Conservation (phyloP, 345 rosid genomes). For the Fremontodendron californicum region DNA sequence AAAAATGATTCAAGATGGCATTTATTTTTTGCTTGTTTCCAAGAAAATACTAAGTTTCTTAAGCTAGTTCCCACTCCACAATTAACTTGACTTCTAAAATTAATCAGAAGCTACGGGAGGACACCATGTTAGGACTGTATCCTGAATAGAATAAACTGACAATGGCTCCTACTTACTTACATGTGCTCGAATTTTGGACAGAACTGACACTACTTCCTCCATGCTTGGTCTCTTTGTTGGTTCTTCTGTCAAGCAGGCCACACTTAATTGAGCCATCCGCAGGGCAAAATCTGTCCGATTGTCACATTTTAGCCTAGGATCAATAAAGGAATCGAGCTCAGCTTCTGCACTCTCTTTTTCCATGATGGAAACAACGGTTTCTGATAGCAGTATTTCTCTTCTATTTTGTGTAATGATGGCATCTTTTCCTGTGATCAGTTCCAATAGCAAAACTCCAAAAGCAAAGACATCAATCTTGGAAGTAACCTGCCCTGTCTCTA, state of each 20-base stretch:
- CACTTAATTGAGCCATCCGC: slow-evolving; percentile 16
- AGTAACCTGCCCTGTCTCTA: slow-evolving; percentile 28
- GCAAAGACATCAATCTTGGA: slow-evolving; percentile 42
- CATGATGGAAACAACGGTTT: slow-evolving; percentile 10
- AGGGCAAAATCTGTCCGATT: slow-evolving; percentile 7
- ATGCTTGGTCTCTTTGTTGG: slow-evolving; percentile 35
- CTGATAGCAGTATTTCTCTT: slow-evolving; percentile 28
- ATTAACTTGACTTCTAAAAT: background rate
- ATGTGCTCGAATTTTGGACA: slow-evolving; percentile 35
- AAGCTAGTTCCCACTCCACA: background rate
- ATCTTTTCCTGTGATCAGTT: slow-evolving; percentile 41
- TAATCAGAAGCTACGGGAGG: background rate
- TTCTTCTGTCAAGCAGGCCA: slow-evolving; percentile 36
- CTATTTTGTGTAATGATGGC: slow-evolving; percentile 30
- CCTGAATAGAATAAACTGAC: background rate
- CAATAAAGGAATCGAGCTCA: slow-evolving; percentile 25
- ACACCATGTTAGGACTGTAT: background rate
- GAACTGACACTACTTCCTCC: slow-evolving; percentile 33
- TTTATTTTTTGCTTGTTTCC: background rate
- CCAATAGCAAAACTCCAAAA: slow-evolving; percentile 42
- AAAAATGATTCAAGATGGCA: background rate
- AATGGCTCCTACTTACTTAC: slow-evolving; percentile 10
- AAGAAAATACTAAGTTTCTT: background rate
- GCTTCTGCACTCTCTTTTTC: slow-evolving; percentile 13
- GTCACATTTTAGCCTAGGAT: slow-evolving; percentile 19